Evolutionary conservation across 441 rosid species (phyloP).

Genomic region (Pelargonium fulgidum): DNA sequence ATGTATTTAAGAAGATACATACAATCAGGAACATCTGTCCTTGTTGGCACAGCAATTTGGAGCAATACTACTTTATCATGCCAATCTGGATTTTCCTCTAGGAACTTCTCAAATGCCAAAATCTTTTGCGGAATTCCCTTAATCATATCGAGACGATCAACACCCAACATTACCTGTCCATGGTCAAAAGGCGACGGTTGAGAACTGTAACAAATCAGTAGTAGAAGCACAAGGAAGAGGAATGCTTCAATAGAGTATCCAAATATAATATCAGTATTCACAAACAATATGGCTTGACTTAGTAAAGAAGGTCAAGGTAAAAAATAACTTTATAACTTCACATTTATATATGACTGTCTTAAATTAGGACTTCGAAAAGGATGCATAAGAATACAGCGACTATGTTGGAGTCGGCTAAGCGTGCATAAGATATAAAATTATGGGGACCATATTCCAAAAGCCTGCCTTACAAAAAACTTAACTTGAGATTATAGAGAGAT

Average conservation of each 20-base stretch:
- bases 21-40: constrained; percentile 99
- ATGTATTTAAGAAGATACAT: constrained; percentile 29
- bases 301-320: not conserved
- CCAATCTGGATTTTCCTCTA: constrained; percentile 87
- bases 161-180: constrained; percentile 91
- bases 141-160: constrained; percentile 98
- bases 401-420: not conserved
- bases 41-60: constrained; percentile 99
- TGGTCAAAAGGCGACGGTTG: constrained; percentile 14
- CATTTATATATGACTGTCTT: not conserved
- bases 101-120: constrained; percentile 97
- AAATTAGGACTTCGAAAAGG: not conserved
- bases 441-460: not conserved
- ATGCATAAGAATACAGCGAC: not conserved
- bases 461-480: not conserved
- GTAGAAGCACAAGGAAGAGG: not conserved
- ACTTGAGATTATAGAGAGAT: not conserved
- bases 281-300: not conserved
- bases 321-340: not conserved
- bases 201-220: constrained; percentile 7
- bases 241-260: not conserved
- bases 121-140: constrained; percentile 99
- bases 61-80: constrained; percentile 93
- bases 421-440: not conserved
- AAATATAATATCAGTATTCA: too few relatives aligned